These are phyloP conservation scores for Diaporthe sp. DNA, from an alignment of 2,329 filamentous ascomycete genomes.

Conservation along the genomic window DNA sequence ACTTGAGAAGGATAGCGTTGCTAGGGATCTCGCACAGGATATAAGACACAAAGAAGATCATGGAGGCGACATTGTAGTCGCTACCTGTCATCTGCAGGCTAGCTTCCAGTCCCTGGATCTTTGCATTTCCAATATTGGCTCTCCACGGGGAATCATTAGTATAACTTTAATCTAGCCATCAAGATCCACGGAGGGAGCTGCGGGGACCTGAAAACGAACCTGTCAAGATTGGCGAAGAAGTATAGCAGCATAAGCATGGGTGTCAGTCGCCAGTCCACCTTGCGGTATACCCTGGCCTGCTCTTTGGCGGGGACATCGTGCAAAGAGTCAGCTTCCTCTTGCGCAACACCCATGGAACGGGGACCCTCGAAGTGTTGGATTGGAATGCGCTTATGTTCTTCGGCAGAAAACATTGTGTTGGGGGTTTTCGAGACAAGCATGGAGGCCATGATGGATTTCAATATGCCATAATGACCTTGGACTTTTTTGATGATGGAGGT, in stretches of 20 bases:
- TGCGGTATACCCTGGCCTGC: conserved; percentile 42
- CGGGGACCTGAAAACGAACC: neutral
- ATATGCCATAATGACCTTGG: neutral
- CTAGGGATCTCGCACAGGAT: conserved; percentile 58
- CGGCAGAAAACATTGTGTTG: neutral
- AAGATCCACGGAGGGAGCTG: neutral
- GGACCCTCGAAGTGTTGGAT: neutral
- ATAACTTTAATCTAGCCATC: rapidly evolving
- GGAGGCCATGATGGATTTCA: neutral
- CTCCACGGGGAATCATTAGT: conserved; percentile 64
- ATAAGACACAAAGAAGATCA: conserved; percentile 54
- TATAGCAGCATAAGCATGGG: conserved; percentile 69
- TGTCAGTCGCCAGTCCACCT: conserved; percentile 49
- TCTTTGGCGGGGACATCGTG: neutral
- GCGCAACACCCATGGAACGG: neutral
- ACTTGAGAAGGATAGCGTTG: conserved; percentile 55
- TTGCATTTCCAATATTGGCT: conserved; percentile 64
- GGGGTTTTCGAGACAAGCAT: neutral
- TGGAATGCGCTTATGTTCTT: neutral
- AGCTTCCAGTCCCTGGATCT: conserved; percentile 57
- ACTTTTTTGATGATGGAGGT: neutral
- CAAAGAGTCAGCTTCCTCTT: neutral
- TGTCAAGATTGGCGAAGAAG: conserved; percentile 66
- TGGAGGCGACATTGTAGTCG: conserved; percentile 59
- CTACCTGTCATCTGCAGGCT: conserved; percentile 58